A percentile compares a stretch with the other conserved stretches of the same genome.
Evolutionary conservation across 441 rosid species (phyloP).

Genomic region (Arabidopsis lyrata): DNA sequence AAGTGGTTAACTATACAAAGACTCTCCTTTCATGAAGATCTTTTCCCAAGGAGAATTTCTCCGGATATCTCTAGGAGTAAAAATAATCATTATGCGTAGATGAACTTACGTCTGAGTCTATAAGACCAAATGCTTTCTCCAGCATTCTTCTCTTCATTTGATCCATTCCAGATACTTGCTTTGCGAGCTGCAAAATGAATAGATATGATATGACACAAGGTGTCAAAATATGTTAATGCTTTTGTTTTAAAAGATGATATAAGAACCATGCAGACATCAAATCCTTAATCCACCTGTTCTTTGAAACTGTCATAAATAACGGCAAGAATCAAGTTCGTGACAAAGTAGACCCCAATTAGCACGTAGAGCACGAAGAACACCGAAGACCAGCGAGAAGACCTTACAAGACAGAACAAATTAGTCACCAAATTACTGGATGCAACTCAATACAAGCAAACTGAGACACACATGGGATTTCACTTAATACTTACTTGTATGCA

Average conservation of each 20-base stretch:
- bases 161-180: slow-evolving; percentile 89
- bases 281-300: slow-evolving; percentile 67
- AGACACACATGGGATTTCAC: slow-evolving; percentile 12
- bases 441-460: slow-evolving; percentile 21
- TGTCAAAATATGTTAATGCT: slow-evolving; percentile 15
- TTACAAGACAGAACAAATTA: slow-evolving; percentile 47
- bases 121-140: slow-evolving; percentile 82
- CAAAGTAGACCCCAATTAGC: slow-evolving; percentile 92
- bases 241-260: not conserved
- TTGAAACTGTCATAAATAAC: slow-evolving; percentile 97
- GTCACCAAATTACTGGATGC: slow-evolving; percentile 23
- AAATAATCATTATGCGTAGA: slow-evolving; percentile 17
- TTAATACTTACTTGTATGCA: slow-evolving; percentile 88
- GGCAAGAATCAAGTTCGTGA: slow-evolving; percentile 98
- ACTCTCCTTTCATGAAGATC: not conserved
- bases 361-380: slow-evolving; percentile 83
- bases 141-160: slow-evolving; percentile 67
- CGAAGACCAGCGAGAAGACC: slow-evolving; percentile 93
- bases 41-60: slow-evolving; percentile 15
- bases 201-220: slow-evolving; percentile 28
- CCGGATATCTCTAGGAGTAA: slow-evolving; percentile 6
- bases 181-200: slow-evolving; percentile 67
- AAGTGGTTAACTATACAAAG: slow-evolving; percentile 30
- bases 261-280: slow-evolving; percentile 25
- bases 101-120: slow-evolving; percentile 77